These are phyloP conservation scores for Botryotinia calthae DNA, from an alignment of 2,329 filamentous ascomycete genomes.

Conservation along the genomic window DNA sequence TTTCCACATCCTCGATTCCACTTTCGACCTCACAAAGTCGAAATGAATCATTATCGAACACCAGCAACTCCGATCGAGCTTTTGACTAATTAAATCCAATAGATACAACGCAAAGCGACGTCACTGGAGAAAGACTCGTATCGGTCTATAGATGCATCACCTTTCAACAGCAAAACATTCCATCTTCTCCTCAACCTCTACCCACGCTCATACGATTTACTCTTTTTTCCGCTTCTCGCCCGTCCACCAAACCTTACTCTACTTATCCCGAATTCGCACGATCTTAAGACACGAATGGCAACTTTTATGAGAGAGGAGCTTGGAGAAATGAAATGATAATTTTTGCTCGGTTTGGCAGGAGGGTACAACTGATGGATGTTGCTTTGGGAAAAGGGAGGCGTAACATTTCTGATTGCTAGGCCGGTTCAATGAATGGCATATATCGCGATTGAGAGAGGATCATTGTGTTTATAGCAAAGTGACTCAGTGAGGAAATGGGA, in stretches of 20 bases:
- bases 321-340: constrained; percentile 17
- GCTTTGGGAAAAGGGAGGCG: constrained; percentile 21
- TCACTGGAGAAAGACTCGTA: constrained; percentile 99
- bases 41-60: background rate
- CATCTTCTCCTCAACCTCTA: constrained; percentile 19
- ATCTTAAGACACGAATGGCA: constrained; percentile 18
- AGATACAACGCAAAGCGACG: constrained; percentile 99
- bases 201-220: constrained; percentile 15
- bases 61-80: background rate
- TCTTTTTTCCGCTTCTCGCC: constrained; percentile 22
- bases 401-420: constrained; percentile 20
- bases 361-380: constrained; percentile 12
- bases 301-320: constrained; percentile 18
- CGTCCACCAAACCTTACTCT: constrained; percentile 18
- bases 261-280: constrained; percentile 18
- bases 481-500: constrained; percentile 21
- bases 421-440: constrained; percentile 16
- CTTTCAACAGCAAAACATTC: constrained; percentile 26
- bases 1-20: background rate
- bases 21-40: background rate
- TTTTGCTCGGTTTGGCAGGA: constrained; percentile 21
- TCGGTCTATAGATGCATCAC: constrained; percentile 84
- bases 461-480: constrained; percentile 18
- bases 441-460: constrained; percentile 15
- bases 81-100: constrained; percentile 29